Conservation (phyloP, 2,329 filamentous ascomycete species). For the Penicillium freii region DNA sequence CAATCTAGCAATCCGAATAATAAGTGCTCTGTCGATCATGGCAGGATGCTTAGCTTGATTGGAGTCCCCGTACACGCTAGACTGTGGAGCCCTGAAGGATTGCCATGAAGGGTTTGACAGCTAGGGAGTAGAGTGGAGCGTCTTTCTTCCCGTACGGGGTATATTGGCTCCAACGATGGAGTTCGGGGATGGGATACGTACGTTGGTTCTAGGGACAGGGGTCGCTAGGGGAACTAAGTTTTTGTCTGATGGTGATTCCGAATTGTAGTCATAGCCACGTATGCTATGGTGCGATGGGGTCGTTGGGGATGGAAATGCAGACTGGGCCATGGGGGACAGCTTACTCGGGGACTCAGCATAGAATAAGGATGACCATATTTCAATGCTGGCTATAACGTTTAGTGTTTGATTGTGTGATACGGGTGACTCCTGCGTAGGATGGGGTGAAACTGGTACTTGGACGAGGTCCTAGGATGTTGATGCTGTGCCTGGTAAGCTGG, state of each 20-base stretch:
- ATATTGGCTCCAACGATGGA: background rate
- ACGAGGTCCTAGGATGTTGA: background rate
- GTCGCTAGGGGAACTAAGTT: background rate
- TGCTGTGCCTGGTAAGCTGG: background rate
- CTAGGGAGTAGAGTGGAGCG: background rate
- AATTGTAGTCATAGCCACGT: background rate
- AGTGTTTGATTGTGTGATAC: background rate
- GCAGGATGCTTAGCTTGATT: background rate
- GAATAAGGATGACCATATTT: background rate
- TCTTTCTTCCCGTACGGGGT: background rate
- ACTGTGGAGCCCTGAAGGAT: background rate
- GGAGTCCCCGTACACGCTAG: conserved; percentile 1
- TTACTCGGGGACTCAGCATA: background rate
- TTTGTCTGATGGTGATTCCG: background rate
- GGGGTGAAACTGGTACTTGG: background rate
- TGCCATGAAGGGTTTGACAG: conserved; percentile 6
- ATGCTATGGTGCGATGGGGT: background rate
- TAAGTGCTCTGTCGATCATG: background rate
- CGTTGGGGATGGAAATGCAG: background rate
- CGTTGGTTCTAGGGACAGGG: background rate
- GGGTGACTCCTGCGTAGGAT: background rate
- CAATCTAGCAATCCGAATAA: background rate
- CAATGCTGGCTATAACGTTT: background rate
- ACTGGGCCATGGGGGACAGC: background rate
- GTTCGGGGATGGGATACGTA: background rate